Conservation (phyloP, 768 basidiomycete species). For the Suillus clintonianus region DNA sequence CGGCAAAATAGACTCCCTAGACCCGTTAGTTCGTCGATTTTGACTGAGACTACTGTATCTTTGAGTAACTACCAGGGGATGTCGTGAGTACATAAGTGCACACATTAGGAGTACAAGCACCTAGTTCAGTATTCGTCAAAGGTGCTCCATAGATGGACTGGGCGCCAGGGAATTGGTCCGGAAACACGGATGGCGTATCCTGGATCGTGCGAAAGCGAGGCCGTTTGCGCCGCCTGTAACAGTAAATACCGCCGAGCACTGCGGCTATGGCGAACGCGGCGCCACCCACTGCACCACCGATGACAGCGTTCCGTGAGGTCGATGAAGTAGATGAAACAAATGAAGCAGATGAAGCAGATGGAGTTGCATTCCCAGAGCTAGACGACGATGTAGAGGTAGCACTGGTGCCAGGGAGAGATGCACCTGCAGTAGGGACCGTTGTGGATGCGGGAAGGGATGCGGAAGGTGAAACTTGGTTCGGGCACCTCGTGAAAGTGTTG, state of each 20-base stretch:
- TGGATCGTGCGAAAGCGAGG: neutral
- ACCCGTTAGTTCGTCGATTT: neutral
- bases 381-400: neutral
- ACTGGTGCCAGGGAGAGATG: no score
- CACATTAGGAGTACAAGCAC: neutral
- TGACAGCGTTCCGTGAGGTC: neutral
- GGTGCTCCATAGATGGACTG: neutral
- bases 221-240: neutral
- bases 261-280: neutral
- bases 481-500: constrained; percentile 30
- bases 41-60: neutral
- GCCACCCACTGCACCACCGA: neutral
- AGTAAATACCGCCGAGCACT: neutral
- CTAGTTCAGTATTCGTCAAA: neutral
- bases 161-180: neutral
- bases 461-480: constrained; percentile 11
- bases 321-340: no score
- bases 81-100: neutral
- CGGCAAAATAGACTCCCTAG: neutral
- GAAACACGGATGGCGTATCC: neutral
- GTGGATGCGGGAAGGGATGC: constrained; percentile 3
- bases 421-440: neutral
- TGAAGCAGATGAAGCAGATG: no score
- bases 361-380: neutral
- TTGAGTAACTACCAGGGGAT: neutral